A percentile compares a stretch with the other conserved stretches of the same genome.
phyloP scores from a whole-genome alignment of 306 rosid species.

The Rosa multiflora region DNA sequence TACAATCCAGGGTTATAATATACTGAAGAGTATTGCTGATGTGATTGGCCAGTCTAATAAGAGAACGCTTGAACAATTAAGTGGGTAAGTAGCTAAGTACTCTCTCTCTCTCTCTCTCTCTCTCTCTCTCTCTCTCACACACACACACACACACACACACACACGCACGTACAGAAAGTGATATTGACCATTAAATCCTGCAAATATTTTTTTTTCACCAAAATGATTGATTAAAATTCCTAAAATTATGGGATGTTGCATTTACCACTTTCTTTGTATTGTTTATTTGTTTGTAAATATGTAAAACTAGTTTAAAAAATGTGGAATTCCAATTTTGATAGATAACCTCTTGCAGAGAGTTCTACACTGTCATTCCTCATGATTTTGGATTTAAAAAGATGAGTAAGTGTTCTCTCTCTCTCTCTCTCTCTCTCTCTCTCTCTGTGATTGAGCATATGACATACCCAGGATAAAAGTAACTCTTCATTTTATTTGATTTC shows the following conservation, averaged over 20 bases:
- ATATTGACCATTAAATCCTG: neutral
- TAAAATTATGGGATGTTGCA: neutral
- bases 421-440: conserved; percentile 19
- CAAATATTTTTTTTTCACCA: neutral
- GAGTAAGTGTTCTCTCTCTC: conserved; percentile 57
- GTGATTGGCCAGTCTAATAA: conserved; percentile 57
- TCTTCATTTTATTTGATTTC: conserved; percentile 19
- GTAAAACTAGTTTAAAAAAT: conserved; percentile 10
- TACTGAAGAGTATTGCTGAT: conserved; percentile 82
- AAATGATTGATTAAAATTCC: conserved; percentile 10
- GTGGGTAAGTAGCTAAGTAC: conserved; percentile 55
- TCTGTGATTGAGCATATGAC: neutral
- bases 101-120: neutral
- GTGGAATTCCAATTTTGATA: conserved; percentile 22
- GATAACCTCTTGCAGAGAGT: conserved; percentile 70
- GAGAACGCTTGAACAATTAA: conserved; percentile 65
- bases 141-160: neutral
- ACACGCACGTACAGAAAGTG: neutral
- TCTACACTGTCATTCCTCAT: conserved; percentile 95
- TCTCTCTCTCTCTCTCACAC: neutral
- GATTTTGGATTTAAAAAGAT: conserved; percentile 91
- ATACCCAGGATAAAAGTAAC: neutral
- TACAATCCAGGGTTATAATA: conserved; percentile 64
- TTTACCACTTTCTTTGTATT: neutral
- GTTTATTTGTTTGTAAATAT: neutral